Conservation (phyloP, 768 basidiomycete species). For the Chalciporus sphaerocephalus region DNA sequence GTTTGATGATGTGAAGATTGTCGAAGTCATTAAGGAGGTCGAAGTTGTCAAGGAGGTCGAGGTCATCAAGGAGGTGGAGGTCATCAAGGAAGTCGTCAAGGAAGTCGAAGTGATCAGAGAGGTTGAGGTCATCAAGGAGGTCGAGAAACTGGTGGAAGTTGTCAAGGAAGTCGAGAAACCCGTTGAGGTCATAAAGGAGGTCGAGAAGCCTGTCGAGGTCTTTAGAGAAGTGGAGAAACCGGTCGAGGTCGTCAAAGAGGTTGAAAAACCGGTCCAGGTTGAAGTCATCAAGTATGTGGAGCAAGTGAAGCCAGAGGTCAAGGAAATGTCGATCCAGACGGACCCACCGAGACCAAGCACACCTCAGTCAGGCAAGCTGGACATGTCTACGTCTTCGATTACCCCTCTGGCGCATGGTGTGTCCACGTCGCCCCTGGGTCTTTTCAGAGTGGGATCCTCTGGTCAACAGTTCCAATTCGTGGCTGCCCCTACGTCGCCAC, state of each 20-base stretch:
- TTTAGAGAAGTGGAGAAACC: conserved; percentile 28
- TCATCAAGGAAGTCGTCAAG: conserved; percentile 20
- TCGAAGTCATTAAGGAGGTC: conserved; percentile 30
- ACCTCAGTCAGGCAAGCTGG: conserved; percentile 26
- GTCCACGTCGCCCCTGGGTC: conserved; percentile 33
- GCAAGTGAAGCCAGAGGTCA: conserved; percentile 58
- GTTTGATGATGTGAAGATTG: conserved; percentile 29
- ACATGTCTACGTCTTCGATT: conserved; percentile 28
- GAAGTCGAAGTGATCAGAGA: conserved; percentile 36
- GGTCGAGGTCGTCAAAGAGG: conserved; percentile 35
- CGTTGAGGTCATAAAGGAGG: conserved; percentile 23
- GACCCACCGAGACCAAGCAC: conserved; percentile 43
- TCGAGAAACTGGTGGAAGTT: conserved; percentile 13
- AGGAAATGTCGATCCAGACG: conserved; percentile 77
- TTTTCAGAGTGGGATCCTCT: conserved; percentile 53
- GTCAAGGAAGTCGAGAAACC: conserved; percentile 21
- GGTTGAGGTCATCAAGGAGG: conserved; percentile 27
- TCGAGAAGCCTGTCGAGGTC: conserved; percentile 20
- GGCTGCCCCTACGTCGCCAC: conserved; percentile 34
- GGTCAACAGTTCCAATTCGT: conserved; percentile 66
- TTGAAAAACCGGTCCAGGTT: conserved; percentile 22
- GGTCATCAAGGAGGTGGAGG: conserved; percentile 21
- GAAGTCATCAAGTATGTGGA: conserved; percentile 30
- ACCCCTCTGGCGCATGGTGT: conserved; percentile 34
- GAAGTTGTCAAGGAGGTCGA: conserved; percentile 30